phyloP scores from a whole-genome alignment of 441 rosid species.

The Biscutella auriculata region DNA sequence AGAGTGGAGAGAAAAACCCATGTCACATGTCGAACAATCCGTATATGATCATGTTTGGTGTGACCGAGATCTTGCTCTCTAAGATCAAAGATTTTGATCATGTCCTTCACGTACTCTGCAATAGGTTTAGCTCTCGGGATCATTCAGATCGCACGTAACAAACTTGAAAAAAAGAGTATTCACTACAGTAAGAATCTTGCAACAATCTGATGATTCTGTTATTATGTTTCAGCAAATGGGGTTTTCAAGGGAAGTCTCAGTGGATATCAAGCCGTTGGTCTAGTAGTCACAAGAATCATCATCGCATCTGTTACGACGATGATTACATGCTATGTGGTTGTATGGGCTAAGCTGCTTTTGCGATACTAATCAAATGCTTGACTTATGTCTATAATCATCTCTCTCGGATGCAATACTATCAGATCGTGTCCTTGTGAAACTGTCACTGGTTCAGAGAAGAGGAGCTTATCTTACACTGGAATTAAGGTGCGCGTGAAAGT shows the following conservation, averaged over 20 bases:
- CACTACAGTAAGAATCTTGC: too few relatives aligned
- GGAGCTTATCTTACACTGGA: too few relatives aligned
- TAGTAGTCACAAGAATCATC: constrained; percentile 31
- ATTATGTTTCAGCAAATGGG: constrained; percentile 25
- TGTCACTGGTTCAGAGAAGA: too few relatives aligned
- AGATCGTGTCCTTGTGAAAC: too few relatives aligned
- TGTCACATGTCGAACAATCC: constrained; percentile 61
- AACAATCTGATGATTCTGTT: too few relatives aligned
- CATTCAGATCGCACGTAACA: constrained; percentile 44
- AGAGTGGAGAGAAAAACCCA: constrained; percentile 35
- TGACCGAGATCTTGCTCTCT: constrained; percentile 49
- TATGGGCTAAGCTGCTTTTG: constrained; percentile 54
- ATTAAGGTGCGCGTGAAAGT: too few relatives aligned
- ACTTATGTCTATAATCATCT: too few relatives aligned
- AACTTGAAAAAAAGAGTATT: too few relatives aligned
- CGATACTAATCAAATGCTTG: too few relatives aligned
- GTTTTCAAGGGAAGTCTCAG: constrained; percentile 33
- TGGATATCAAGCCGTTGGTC: too few relatives aligned
- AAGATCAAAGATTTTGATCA: constrained; percentile 77
- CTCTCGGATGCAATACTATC: too few relatives aligned
- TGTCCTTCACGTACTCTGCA: constrained; percentile 83
- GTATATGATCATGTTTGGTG: constrained; percentile 73
- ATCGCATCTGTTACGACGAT: constrained; percentile 31
- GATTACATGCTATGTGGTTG: constrained; percentile 48
- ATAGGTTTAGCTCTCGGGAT: constrained; percentile 81